A percentile compares a stretch with the other conserved stretches of the same genome.
Conservation (phyloP, 345 rosid species). For the Excoecaria cochinchinensis region DNA sequence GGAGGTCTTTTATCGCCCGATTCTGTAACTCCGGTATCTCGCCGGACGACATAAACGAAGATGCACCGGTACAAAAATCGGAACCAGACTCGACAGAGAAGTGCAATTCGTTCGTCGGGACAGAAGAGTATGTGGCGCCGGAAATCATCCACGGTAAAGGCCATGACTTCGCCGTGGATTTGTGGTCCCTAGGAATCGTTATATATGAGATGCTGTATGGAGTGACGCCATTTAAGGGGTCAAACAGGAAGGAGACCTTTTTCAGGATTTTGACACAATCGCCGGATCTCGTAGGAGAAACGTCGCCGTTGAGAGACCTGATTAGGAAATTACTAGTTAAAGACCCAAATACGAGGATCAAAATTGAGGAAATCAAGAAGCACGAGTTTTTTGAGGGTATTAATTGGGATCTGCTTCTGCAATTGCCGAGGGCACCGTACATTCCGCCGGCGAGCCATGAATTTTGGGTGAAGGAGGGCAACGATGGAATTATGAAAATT, state of each 20-base stretch:
- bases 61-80: background rate
- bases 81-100: slow-evolving; percentile 37
- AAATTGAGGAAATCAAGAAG: slow-evolving; percentile 53
- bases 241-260: slow-evolving; percentile 71
- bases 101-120: slow-evolving; percentile 88
- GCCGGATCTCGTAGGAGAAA: slow-evolving; percentile 62
- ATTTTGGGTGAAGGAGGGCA: slow-evolving; percentile 18
- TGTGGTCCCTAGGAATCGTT: slow-evolving; percentile 90
- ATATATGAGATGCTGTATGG: slow-evolving; percentile 92
- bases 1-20: slow-evolving; percentile 26
- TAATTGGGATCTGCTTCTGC: slow-evolving; percentile 53
- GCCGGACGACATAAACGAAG: slow-evolving; percentile 30
- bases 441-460: slow-evolving; percentile 41
- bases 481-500: slow-evolving; percentile 24
- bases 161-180: slow-evolving; percentile 83
- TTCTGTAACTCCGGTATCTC: slow-evolving; percentile 51
- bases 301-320: slow-evolving; percentile 67
- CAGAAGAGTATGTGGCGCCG: slow-evolving; percentile 93
- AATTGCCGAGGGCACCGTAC: slow-evolving; percentile 64
- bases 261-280: slow-evolving; percentile 47
- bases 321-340: slow-evolving; percentile 58
- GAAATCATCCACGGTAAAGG: slow-evolving; percentile 71
- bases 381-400: slow-evolving; percentile 66
- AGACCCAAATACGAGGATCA: slow-evolving; percentile 64
- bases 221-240: slow-evolving; percentile 70